Conservation (phyloP, 495 filamentous ascomycete species). For the Tuber calosporum region DNA sequence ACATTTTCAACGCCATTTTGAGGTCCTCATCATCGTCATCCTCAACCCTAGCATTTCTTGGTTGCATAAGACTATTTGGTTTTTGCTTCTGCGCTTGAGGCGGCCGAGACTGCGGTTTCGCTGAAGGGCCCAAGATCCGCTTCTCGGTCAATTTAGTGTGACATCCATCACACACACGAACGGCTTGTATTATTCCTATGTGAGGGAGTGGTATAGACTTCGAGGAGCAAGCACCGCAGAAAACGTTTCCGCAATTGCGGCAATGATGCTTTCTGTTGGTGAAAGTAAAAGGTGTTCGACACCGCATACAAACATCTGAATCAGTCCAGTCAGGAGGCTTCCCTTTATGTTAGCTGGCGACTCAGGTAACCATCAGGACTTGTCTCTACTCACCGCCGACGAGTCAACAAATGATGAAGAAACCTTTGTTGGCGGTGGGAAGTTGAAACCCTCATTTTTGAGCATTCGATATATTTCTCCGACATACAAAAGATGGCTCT, state of each 20-base stretch:
- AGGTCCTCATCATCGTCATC: constrained; percentile 93
- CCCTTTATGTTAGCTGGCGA: constrained; percentile 5
- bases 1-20: constrained; percentile 89
- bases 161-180: constrained; percentile 95
- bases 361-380: not conserved
- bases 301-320: constrained; percentile 98
- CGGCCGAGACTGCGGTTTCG: constrained; percentile 31
- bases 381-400: constrained; percentile 65
- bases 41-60: constrained; percentile 71
- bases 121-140: constrained; percentile 43
- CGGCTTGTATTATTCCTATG: constrained; percentile 81
- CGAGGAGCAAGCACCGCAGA: constrained; percentile 84
- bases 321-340: constrained; percentile 97
- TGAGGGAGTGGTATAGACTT: constrained; percentile 85
- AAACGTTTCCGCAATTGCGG: constrained; percentile 93
- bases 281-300: constrained; percentile 88
- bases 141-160: constrained; percentile 82
- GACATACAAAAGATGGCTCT: constrained; percentile 75
- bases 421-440: constrained; percentile 80
- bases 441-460: constrained; percentile 76
- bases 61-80: constrained; percentile 61
- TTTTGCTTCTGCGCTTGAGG: constrained; percentile 26
- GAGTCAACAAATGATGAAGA: constrained; percentile 94
- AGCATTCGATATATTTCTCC: constrained; percentile 75
- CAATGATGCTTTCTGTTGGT: constrained; percentile 98